Evolutionary conservation across 495 filamentous ascomycete genomes (phyloP).

Genomic region (Tuber calosporum): DNA sequence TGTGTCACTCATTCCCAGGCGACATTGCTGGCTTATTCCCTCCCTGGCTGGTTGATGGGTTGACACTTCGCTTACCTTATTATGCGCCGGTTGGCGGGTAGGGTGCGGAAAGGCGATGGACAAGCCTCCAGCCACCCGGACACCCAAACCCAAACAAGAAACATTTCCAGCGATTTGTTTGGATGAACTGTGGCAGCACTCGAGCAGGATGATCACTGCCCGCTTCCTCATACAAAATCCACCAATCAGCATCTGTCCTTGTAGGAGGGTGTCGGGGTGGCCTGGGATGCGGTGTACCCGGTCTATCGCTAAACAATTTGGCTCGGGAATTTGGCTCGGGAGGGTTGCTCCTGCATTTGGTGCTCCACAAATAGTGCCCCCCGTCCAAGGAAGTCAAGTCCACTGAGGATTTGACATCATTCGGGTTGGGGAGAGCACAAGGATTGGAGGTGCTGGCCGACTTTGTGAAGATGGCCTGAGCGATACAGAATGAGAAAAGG

Average conservation of each 20-base stretch:
- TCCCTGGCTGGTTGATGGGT: neutral
- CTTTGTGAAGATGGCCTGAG: neutral
- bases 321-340: neutral
- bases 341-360: neutral
- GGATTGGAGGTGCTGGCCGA: neutral
- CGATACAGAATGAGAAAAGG: neutral
- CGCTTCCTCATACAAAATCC: neutral
- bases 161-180: neutral
- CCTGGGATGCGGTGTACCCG: neutral
- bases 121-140: neutral
- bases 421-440: neutral
- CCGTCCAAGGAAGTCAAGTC: neutral
- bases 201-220: neutral
- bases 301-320: neutral
- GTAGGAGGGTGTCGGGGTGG: neutral
- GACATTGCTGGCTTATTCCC: neutral
- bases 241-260: neutral
- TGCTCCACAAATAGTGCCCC: neutral
- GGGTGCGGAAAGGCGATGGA: neutral
- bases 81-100: neutral
- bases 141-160: neutral
- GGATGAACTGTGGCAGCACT: neutral
- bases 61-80: slow-evolving; percentile 1
- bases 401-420: neutral
- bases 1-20: neutral